Base-by-base conservation (phyloP, 2,329 filamentous ascomycete species). In the Hymenoscyphus linearis region DNA sequence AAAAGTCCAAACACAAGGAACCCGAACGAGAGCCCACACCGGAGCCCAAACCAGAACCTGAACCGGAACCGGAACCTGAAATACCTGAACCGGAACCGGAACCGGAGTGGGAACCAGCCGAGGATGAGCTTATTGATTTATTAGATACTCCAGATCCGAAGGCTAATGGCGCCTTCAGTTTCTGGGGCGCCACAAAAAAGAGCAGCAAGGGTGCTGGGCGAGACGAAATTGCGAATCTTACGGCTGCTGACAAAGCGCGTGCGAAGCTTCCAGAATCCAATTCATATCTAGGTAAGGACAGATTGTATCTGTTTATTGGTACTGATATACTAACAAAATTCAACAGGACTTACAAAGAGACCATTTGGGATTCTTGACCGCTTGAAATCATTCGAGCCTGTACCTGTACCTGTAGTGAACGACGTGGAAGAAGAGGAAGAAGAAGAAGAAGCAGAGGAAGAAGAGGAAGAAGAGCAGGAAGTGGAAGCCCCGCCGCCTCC, bases 341-440 rank as follows among this genome's bases (percentile, higher is more conserved):
- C 70, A 60, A 60, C 60, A 31, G 44, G 31, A 31, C 31, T 69
- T 34, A 74, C 76, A 56, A 74, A 78, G 40, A 78, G 78, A 64
- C n/a, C n/a, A n/a, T n/a, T n/a, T n/a, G 84, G 81, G 70, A 80
- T 85, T 70, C 78, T 82, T 60, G 81, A 85, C 69, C 80, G 76
- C 68, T 77, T 85, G 63, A 83, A 79, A 72, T 78, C 80, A 34
- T 85, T 85, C 68, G 81, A 86, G 72, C 44, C 40, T 31, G 68
- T 77, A 57, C n/a, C n/a, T n/a, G n/a, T n/a, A n/a, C n/a, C n/a
- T n/a, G n/a, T n/a, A n/a, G n/a, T n/a, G n/a, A 9, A 31, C 31
- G 31, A 31, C 31, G 31, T 31, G 6, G 31, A 31, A 31, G 66
- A 72, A 57, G 72, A 76, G 58, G 75, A 79, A 53, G 64, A 60